phyloP scores from a whole-genome alignment of 768 basidiomycete species.

The Gymnopilus junonius region DNA sequence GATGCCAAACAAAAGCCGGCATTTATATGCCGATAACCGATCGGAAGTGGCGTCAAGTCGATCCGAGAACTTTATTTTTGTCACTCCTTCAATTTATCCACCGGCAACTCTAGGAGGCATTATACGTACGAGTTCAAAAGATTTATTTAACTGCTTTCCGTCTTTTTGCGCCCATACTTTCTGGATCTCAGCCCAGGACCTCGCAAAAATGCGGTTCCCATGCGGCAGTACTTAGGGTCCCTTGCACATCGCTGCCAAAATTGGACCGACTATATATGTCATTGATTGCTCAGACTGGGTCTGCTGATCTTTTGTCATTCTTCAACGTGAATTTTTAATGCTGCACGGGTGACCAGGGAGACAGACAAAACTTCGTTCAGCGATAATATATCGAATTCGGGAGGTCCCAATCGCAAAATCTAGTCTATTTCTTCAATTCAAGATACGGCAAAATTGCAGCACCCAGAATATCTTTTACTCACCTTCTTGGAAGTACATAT shows the following conservation, averaged over 20 bases:
- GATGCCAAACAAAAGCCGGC: constrained; percentile 23
- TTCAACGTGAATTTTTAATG: background rate
- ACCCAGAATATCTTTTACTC: constrained; percentile 1
- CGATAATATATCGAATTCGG: background rate
- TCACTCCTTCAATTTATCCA: constrained; percentile 32
- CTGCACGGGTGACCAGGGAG: background rate
- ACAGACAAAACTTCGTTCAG: too few relatives aligned
- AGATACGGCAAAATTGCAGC: background rate
- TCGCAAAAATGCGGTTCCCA: constrained; percentile 1
- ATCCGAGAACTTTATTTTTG: constrained; percentile 22
- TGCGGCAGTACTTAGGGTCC: background rate
- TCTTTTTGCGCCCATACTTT: background rate
- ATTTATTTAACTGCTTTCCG: background rate
- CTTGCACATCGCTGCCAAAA: constrained; percentile 14
- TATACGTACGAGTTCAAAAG: background rate
- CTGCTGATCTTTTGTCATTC: constrained; percentile 20
- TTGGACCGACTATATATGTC: constrained; percentile 17
- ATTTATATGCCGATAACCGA: constrained; percentile 10
- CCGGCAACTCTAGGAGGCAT: constrained; percentile 1
- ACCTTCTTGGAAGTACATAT: constrained; percentile 2
- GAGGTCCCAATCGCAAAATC: background rate
- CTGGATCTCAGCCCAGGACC: background rate
- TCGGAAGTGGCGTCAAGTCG: constrained; percentile 21
- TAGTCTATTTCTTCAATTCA: background rate
- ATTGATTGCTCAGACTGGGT: constrained; percentile 19